A percentile compares a stretch with the other conserved stretches of the same genome.
These are phyloP conservation scores for Hibiscus syriacus DNA, from an alignment of 345 rosid species.

Conservation along the genomic window DNA sequence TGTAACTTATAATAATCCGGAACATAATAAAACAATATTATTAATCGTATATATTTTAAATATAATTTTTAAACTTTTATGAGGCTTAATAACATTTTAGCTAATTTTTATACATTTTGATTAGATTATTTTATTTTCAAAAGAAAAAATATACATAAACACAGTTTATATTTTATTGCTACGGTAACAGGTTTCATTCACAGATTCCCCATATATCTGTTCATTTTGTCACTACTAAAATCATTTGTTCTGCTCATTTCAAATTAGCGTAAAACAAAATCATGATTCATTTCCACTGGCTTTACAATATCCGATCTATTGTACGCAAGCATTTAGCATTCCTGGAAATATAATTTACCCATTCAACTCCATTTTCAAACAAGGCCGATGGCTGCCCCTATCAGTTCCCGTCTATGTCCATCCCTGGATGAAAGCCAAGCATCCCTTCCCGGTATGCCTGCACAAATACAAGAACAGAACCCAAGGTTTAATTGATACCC, in stretches of 20 bases:
- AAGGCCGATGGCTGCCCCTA: not conserved
- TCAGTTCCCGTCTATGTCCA: too few species aligned
- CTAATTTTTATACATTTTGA: too few species aligned
- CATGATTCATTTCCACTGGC: not conserved
- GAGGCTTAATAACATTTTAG: too few species aligned
- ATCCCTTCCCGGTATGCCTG: conserved; percentile 39
- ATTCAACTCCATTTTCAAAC: not conserved
- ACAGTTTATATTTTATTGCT: not conserved
- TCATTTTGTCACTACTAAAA: not conserved
- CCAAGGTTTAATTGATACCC: too few species aligned
- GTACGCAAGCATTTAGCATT: not conserved
- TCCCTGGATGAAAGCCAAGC: conserved; percentile 40
- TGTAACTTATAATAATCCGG: too few species aligned
- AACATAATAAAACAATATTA: too few species aligned
- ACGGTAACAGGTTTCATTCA: not conserved
- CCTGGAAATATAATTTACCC: conserved; percentile 10
- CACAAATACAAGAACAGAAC: not conserved
- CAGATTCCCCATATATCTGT: not conserved
- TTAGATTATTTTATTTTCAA: too few species aligned
- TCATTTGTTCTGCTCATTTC: not conserved
- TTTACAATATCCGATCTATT: conserved; percentile 3
- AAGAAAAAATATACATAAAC: too few species aligned
- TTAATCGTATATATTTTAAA: too few species aligned
- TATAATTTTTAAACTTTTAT: too few species aligned
- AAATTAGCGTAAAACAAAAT: not conserved